Evolutionary conservation across 768 basidiomycete species (phyloP).

Genomic region (Russula compacta): DNA sequence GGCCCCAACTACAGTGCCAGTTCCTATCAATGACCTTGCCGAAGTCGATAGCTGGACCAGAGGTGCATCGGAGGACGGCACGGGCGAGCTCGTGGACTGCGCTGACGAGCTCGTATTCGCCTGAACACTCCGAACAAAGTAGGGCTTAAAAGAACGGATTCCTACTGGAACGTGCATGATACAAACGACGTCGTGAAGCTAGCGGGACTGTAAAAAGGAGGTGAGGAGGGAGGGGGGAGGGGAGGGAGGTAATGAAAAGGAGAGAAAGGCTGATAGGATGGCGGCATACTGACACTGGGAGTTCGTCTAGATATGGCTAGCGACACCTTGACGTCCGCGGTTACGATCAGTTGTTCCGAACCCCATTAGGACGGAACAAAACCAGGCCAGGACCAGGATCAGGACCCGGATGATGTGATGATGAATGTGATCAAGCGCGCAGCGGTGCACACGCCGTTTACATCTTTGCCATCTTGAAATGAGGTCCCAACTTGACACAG

Average conservation of each 20-base stretch:
- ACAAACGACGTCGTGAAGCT: constrained; percentile 5
- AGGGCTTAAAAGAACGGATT: constrained; percentile 8
- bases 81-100: not conserved
- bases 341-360: not conserved
- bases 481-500: too few relatives aligned
- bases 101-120: not conserved
- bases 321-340: not conserved
- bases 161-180: constrained; percentile 5
- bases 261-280: constrained; percentile 1
- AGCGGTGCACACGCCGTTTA: too few relatives aligned
- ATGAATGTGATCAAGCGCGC: too few relatives aligned
- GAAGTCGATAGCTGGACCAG: constrained; percentile 18
- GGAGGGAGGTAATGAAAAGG: not conserved
- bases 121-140: constrained; percentile 9
- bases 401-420: too few relatives aligned
- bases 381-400: too few relatives aligned
- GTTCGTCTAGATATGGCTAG: not conserved
- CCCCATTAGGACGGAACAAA: not conserved
- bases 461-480: too few relatives aligned
- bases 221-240: constrained; percentile 4
- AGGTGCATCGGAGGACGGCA: not conserved
- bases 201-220: constrained; percentile 17
- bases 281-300: not conserved
- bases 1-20: constrained; percentile 24
- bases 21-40: constrained; percentile 22